Conservation (phyloP, 1,284 basidiomycete species). For the Apiotrichum siamense region DNA sequence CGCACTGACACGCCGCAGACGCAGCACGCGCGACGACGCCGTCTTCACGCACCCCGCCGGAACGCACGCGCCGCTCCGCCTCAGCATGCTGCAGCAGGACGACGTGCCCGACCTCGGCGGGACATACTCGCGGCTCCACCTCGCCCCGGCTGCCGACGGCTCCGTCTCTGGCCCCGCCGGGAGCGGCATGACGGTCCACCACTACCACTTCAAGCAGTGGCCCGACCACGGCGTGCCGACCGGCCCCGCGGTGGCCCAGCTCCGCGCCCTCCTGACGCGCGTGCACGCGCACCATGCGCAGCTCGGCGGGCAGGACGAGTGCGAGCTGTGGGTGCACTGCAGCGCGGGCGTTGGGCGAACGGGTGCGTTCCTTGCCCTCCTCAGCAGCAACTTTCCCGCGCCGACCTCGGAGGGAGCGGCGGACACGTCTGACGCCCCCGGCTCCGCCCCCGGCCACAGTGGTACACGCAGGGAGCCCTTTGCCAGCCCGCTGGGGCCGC, state of each 20-base stretch:
- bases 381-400: constrained; percentile 22
- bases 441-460: constrained; percentile 31
- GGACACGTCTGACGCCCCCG: constrained; percentile 24
- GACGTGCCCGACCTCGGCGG: constrained; percentile 3
- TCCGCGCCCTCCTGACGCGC: constrained; percentile 24
- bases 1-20: background rate
- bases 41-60: background rate
- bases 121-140: constrained; percentile 13
- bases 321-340: constrained; percentile 45
- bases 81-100: background rate
- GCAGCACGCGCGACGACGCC: background rate
- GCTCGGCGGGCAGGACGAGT: constrained; percentile 16
- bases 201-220: constrained; percentile 43
- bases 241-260: constrained; percentile 23
- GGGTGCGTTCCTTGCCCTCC: constrained; percentile 40
- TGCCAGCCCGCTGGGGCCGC: too few species aligned
- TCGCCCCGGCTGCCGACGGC: too few species aligned
- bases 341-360: constrained; percentile 44
- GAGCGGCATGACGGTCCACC: constrained; percentile 20
- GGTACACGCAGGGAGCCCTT: too few species aligned
- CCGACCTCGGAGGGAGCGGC: background rate
- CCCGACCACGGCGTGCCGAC: constrained; percentile 42
- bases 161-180: background rate
- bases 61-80: background rate
- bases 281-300: constrained; percentile 18